phyloP scores from a whole-genome alignment of 2,329 filamentous ascomycete species.

The Fusarium virguliforme region DNA sequence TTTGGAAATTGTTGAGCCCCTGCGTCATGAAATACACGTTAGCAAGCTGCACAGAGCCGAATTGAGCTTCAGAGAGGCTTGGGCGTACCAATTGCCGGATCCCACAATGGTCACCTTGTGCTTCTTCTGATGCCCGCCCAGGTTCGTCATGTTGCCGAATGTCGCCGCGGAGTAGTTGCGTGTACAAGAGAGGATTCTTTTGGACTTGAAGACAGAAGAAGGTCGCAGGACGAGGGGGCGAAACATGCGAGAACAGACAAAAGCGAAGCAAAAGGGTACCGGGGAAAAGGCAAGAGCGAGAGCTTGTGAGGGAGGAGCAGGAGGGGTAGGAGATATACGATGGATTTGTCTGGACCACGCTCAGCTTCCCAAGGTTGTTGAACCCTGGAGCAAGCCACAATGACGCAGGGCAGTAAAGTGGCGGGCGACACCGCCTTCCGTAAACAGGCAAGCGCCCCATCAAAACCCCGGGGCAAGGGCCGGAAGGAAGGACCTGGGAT shows the following conservation, averaged over 20 bases:
- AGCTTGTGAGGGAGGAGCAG: slow-evolving; percentile 45
- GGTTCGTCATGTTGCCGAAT: slow-evolving; percentile 55
- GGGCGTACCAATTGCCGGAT: slow-evolving; percentile 89
- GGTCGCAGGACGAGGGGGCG: slow-evolving; percentile 41
- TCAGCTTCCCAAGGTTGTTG: slow-evolving; percentile 51
- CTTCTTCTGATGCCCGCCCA: slow-evolving; percentile 74
- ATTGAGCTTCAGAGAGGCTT: neutral
- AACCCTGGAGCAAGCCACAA: slow-evolving; percentile 51
- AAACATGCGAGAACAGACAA: slow-evolving; percentile 44
- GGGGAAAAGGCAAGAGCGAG: slow-evolving; percentile 15
- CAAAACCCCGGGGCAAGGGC: slow-evolving; percentile 47
- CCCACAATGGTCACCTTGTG: slow-evolving; percentile 96
- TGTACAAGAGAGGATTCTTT: slow-evolving; percentile 36
- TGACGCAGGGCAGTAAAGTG: slow-evolving; percentile 51
- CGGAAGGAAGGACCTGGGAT: slow-evolving; percentile 13
- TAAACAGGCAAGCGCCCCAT: slow-evolving; percentile 47
- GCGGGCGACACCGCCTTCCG: slow-evolving; percentile 48
- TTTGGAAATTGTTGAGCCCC: slow-evolving; percentile 98
- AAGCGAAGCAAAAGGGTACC: slow-evolving; percentile 7
- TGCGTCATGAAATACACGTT: slow-evolving; percentile 54
- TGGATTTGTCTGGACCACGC: slow-evolving; percentile 38
- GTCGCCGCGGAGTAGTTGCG: slow-evolving; percentile 39
- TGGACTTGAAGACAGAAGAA: slow-evolving; percentile 34
- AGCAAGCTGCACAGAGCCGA: neutral
- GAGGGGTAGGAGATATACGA: slow-evolving; percentile 46